Percentiles rank a stretch among this genome's conserved stretches.
Conservation (phyloP, 352 stramenopile species). For the Phytophthora cactorum region DNA sequence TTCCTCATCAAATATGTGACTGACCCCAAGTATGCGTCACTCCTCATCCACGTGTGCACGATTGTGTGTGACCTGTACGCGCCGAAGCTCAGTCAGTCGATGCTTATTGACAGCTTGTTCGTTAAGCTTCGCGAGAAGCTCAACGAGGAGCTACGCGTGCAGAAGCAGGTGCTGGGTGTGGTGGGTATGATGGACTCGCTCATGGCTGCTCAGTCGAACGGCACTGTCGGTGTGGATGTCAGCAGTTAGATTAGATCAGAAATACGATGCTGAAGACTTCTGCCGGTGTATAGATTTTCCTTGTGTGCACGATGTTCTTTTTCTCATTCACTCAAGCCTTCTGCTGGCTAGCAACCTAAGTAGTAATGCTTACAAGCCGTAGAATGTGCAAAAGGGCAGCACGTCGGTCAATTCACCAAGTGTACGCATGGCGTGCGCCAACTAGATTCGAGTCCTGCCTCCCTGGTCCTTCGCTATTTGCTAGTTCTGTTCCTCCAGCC, state of each 20-base stretch:
- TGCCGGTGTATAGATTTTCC: constrained; percentile 36
- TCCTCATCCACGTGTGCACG: constrained; percentile 94
- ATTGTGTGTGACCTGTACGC: constrained; percentile 95
- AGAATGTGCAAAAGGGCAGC: constrained; percentile 30
- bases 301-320: constrained; percentile 13
- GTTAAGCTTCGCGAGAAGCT: constrained; percentile 91
- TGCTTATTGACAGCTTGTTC: constrained; percentile 95
- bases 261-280: constrained; percentile 33
- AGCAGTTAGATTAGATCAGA: constrained; percentile 44
- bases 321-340: constrained; percentile 8
- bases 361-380: neutral
- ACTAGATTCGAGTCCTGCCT: constrained; percentile 29
- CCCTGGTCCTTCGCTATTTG: constrained; percentile 28
- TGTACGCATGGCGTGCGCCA: constrained; percentile 4
- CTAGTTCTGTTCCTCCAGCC: constrained; percentile 17
- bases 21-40: constrained; percentile 92
- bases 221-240: constrained; percentile 44
- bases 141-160: constrained; percentile 82
- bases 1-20: constrained; percentile 96
- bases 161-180: constrained; percentile 86
- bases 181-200: constrained; percentile 92
- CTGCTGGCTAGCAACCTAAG: neutral
- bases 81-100: constrained; percentile 90
- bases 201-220: constrained; percentile 85
- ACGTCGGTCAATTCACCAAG: neutral